Conservation (phyloP, 192 early-diverging fungal genomes). For the Glomus cerebriforme region DNA sequence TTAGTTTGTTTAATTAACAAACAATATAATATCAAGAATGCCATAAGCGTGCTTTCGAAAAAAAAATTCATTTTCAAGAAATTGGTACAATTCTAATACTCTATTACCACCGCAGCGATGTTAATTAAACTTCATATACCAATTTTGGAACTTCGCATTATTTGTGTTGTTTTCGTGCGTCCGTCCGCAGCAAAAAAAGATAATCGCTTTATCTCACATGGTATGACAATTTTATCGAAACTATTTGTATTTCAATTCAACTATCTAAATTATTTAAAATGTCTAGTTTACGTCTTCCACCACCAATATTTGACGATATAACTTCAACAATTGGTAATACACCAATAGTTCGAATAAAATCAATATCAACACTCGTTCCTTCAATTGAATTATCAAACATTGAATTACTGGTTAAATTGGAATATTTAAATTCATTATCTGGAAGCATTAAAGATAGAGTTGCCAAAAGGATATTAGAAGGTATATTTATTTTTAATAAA, state of each 20-base stretch:
- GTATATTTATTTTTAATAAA: conserved; percentile 35
- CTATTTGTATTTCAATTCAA: too few species aligned
- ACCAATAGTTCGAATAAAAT: conserved; percentile 54
- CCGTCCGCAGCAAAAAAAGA: too few species aligned
- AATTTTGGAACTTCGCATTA: not conserved
- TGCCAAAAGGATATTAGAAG: conserved; percentile 55
- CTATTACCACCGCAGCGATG: not conserved
- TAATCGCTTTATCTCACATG: too few species aligned
- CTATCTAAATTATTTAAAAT: not conserved
- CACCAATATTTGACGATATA: conserved; percentile 16
- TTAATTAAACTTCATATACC: not conserved
- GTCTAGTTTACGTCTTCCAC: not conserved
- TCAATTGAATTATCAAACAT: conserved; percentile 36
- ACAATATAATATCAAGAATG: not conserved
- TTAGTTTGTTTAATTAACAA: not conserved
- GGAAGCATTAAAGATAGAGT: conserved; percentile 77
- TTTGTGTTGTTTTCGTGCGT: too few species aligned
- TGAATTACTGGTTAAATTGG: conserved; percentile 71
- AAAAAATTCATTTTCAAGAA: not conserved
- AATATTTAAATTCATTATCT: conserved; percentile 68
- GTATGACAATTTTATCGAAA: too few species aligned
- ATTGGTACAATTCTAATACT: not conserved
- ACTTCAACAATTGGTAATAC: conserved; percentile 56
- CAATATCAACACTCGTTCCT: not conserved
- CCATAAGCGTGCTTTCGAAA: not conserved